Percentiles rank a stretch among this genome's conserved stretches.
Conservation (phyloP, 2,329 filamentous ascomycete species). For the Lomentospora prolificans region DNA sequence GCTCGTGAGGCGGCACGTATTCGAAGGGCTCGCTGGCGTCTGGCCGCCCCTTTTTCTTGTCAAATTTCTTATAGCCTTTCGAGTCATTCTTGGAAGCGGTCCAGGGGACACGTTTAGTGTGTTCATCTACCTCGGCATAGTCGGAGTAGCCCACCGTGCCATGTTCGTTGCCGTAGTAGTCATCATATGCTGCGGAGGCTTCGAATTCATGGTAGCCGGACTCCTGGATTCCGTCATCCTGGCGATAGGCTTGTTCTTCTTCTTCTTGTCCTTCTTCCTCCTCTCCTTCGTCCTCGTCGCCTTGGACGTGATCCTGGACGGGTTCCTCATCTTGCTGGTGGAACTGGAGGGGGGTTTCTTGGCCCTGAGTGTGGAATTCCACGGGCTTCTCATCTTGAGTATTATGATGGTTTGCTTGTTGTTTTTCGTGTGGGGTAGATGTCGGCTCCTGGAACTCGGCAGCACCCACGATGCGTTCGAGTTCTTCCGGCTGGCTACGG, state of each 20-base stretch:
- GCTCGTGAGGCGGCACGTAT: background rate
- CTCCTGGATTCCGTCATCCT: too few species aligned
- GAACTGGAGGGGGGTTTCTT: background rate
- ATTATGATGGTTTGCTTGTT: background rate
- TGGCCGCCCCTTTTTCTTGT: background rate
- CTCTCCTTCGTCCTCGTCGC: background rate
- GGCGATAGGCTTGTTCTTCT: background rate
- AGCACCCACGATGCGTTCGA: too few species aligned
- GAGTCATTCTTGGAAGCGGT: background rate
- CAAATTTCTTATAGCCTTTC: background rate
- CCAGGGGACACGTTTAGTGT: background rate
- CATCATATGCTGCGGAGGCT: background rate
- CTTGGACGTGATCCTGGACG: background rate
- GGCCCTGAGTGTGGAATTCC: background rate
- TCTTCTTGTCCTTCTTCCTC: background rate
- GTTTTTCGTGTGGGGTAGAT: too few species aligned
- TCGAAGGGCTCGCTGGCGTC: background rate
- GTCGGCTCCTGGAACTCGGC: too few species aligned
- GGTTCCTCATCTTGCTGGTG: background rate
- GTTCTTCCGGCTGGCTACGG: too few species aligned
- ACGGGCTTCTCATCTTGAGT: background rate
- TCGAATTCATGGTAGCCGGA: background rate
- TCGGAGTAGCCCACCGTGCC: background rate
- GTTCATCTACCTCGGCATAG: background rate
- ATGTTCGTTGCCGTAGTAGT: background rate